These are phyloP conservation scores for Xylaria bambusicola DNA, from an alignment of 495 filamentous ascomycete genomes.

Conservation along the genomic window DNA sequence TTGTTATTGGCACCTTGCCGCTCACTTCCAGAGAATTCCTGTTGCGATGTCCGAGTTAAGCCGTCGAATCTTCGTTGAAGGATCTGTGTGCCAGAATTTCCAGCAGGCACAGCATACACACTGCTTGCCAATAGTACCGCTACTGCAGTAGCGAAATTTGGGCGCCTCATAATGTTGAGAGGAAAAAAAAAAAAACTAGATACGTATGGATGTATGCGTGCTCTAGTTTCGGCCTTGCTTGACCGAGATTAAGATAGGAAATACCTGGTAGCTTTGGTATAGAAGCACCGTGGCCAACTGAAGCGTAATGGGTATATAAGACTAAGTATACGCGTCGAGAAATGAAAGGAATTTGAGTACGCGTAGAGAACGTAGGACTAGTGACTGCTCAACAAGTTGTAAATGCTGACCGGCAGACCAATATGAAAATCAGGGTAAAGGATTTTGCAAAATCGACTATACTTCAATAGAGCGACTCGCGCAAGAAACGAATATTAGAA, in stretches of 20 bases:
- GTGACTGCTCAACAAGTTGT: conserved; percentile 32
- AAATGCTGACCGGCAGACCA: conserved; percentile 30
- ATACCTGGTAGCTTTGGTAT: too few relatives aligned
- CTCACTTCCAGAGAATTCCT: neutral
- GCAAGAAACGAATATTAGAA: conserved; percentile 16
- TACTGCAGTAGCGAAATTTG: neutral
- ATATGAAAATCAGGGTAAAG: neutral
- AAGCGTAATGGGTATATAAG: too few relatives aligned
- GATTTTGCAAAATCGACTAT: neutral
- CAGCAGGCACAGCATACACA: conserved; percentile 4
- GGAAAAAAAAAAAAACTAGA: too few relatives aligned
- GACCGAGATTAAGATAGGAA: neutral
- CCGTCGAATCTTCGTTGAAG: neutral
- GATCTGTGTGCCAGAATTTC: neutral
- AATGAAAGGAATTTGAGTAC: neutral
- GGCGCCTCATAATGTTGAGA: conserved; percentile 15
- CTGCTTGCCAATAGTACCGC: neutral
- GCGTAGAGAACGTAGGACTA: conserved; percentile 21
- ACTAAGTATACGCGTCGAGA: neutral
- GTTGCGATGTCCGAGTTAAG: neutral
- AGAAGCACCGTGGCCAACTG: too few relatives aligned
- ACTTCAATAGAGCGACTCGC: conserved; percentile 17
- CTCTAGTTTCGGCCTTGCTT: too few relatives aligned
- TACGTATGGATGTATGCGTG: too few relatives aligned
- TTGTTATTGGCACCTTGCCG: neutral